Base-by-base conservation (phyloP, 495 filamentous ascomycete genomes). In the Trichoderma parareesei region DNA sequence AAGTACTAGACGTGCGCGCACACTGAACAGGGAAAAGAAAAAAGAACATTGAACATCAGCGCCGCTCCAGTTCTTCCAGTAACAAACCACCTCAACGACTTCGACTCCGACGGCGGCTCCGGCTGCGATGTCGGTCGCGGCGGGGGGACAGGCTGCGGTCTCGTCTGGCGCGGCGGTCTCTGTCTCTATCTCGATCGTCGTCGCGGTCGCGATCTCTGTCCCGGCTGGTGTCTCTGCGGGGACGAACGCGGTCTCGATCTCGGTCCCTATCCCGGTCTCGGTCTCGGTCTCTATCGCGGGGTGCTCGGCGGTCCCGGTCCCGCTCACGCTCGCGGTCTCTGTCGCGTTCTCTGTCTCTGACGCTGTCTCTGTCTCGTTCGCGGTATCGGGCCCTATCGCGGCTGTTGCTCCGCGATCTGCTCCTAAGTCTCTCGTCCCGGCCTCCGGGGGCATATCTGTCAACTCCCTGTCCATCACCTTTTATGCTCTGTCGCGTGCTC, bases 41-140 rank as follows among this genome's bases (percentile, higher is more conserved):
- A 18, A 49, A 49, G 9, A 3, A 8, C 7, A 20, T 9, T 9
- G 20, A 27, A 18, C 11, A 4, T 3, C n/a, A 27, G 7, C 16
- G n/a, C 16, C 7, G 4, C 18, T 20, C 46, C 46, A 7, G 6
- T 20, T 20, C 18, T 49, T 9, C 46, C 46, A 49, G 9, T 16
- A 1, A 18, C 10, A 0, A 1, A 5, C 18, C 27, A 0, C 7
- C 6, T 41, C 49, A 61, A 42, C 33, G 69, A 68, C 53, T 65
- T 66, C 71, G 66, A 42, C 71, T 73, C 44, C 70, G 72, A 66
- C 70, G 73, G 64, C 75, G 66, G 67, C 67, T 72, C 66, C 71
- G 66, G 59, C 67, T 63, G 49, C 65, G 71, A 68, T 73, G 38
- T 43, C 62, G 0, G 27, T 27, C 27, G 27, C 27, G 27, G 27